phyloP scores from a whole-genome alignment of 768 basidiomycete genomes.

The Scleroderma bovista region DNA sequence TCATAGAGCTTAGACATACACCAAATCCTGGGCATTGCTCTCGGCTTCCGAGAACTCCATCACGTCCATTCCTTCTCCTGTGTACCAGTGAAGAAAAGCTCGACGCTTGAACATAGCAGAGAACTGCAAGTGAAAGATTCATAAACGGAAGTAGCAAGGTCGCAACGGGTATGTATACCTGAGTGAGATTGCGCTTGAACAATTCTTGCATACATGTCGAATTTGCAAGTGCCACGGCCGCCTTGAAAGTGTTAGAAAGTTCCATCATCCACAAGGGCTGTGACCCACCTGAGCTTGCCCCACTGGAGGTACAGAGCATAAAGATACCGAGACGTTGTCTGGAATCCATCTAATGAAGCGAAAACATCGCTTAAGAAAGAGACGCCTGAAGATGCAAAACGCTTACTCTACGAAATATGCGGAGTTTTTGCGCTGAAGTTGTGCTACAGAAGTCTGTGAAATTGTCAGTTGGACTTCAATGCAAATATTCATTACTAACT shows the following conservation, averaged over 20 bases:
- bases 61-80: conserved; percentile 85
- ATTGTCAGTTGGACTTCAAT: background rate
- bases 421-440: conserved; percentile 74
- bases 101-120: conserved; percentile 74
- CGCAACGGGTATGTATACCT: conserved; percentile 35
- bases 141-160: background rate
- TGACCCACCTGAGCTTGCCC: conserved; percentile 60
- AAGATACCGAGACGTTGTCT: conserved; percentile 80
- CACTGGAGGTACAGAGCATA: conserved; percentile 80
- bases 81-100: conserved; percentile 91
- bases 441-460: conserved; percentile 58
- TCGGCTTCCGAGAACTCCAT: conserved; percentile 84
- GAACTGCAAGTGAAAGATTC: conserved; percentile 42
- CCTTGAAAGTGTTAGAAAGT: conserved; percentile 31
- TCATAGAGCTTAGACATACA: conserved; percentile 45
- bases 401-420: conserved; percentile 74
- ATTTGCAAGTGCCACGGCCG: conserved; percentile 68
- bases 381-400: background rate
- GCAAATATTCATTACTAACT: conserved; percentile 31
- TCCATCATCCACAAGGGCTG: background rate
- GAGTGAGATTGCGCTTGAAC: conserved; percentile 66
- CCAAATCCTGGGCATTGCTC: conserved; percentile 73
- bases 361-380: conserved; percentile 1
- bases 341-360: conserved; percentile 67
- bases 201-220: conserved; percentile 83